phyloP scores from a whole-genome alignment of 345 rosid genomes.

The Erodium maritimum region DNA sequence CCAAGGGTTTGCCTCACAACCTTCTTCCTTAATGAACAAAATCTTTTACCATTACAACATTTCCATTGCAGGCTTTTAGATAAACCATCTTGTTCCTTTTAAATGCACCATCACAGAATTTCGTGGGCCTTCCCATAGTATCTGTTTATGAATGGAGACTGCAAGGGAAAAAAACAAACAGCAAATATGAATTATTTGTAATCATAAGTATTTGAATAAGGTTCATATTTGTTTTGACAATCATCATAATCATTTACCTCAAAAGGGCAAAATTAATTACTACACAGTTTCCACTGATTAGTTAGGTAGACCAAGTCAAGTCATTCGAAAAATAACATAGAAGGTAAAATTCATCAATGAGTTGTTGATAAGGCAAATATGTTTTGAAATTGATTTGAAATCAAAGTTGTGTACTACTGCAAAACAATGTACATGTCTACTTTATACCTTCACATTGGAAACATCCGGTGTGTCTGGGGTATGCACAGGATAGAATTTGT shows the following conservation, averaged over 20 bases:
- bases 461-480: constrained; percentile 68
- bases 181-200: background rate
- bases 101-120: constrained; percentile 32
- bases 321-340: too few relatives aligned
- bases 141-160: constrained; percentile 75
- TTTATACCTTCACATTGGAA: constrained; percentile 52
- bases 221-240: too few relatives aligned
- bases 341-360: too few relatives aligned
- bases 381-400: too few relatives aligned
- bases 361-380: too few relatives aligned
- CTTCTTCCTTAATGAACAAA: background rate
- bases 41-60: background rate
- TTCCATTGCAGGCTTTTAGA: background rate
- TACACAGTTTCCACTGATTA: too few relatives aligned
- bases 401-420: background rate
- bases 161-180: constrained; percentile 19
- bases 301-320: too few relatives aligned
- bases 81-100: background rate
- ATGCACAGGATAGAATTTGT: constrained; percentile 83
- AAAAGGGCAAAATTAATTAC: too few relatives aligned
- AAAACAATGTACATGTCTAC: background rate
- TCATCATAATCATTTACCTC: too few relatives aligned
- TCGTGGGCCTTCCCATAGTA: constrained; percentile 85
- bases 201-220: too few relatives aligned
- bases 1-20: background rate